Conservation (phyloP, 2,329 filamentous ascomycete genomes). For the Lasiodiplodia citricola region DNA sequence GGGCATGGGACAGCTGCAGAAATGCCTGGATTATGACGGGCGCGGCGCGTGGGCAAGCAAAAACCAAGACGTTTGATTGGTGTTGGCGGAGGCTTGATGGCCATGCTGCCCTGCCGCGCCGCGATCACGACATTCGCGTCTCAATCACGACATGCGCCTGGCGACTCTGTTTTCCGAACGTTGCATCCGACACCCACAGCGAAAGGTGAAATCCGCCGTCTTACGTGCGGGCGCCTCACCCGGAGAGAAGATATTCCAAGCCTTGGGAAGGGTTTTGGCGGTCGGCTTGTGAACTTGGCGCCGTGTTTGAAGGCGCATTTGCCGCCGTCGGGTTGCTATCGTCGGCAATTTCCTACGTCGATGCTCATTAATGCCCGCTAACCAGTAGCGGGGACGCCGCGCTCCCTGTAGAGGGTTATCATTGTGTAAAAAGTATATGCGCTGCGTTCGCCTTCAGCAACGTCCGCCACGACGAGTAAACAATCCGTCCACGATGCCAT, state of each 20-base stretch:
- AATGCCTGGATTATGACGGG: constrained; percentile 1
- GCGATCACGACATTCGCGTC: constrained; percentile 25
- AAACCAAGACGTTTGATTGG: constrained; percentile 17
- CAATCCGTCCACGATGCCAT: not conserved
- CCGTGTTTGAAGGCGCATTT: not conserved
- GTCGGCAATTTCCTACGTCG: constrained; percentile 11
- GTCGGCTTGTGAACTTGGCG: constrained; percentile 9
- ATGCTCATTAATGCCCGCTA: not conserved
- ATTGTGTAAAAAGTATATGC: constrained; percentile 8
- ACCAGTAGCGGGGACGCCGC: not conserved
- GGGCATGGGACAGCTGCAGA: not conserved
- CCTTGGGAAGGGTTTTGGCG: not conserved
- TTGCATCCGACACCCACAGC: not conserved
- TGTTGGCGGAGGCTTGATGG: constrained; percentile 11
- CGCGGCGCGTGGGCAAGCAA: not conserved
- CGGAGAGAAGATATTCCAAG: not conserved
- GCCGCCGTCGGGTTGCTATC: not conserved
- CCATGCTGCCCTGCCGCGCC: constrained; percentile 16
- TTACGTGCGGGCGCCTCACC: not conserved
- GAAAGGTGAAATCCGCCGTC: not conserved
- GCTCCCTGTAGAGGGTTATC: constrained; percentile 5
- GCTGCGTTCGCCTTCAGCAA: not conserved
- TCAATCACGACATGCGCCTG: constrained; percentile 12
- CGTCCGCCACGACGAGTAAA: not conserved
- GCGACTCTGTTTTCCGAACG: not conserved